These are phyloP conservation scores for Colletotrichum orbiculare DNA, from an alignment of 2,329 filamentous ascomycete species.

Conservation along the genomic window DNA sequence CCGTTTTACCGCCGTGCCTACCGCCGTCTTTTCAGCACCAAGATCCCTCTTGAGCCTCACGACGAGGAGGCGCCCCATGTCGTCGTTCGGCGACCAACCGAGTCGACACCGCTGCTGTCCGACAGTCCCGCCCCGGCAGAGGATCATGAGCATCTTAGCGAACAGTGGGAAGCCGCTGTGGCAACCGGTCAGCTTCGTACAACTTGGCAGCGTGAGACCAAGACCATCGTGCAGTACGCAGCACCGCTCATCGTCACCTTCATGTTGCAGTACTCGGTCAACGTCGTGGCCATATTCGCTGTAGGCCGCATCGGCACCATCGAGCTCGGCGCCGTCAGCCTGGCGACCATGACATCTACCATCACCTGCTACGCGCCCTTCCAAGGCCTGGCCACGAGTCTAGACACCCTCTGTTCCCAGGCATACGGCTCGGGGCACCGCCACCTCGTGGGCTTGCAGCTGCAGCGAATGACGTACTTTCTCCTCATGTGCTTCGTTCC, in stretches of 20 bases:
- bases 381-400: constrained; percentile 86
- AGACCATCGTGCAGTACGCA: constrained; percentile 80
- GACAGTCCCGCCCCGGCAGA: constrained; percentile 32
- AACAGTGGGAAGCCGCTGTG: constrained; percentile 89
- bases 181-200: constrained; percentile 84
- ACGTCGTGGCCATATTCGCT: constrained; percentile 83
- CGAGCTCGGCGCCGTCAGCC: constrained; percentile 57
- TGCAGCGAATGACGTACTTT: constrained; percentile 85
- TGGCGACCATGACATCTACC: constrained; percentile 79
- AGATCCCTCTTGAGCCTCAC: constrained; percentile 51
- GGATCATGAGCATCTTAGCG: constrained; percentile 68
- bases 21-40: constrained; percentile 65
- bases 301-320: constrained; percentile 80
- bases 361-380: constrained; percentile 83
- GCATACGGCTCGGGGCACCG: constrained; percentile 93
- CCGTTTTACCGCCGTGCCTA: constrained; percentile 56
- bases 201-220: constrained; percentile 90
- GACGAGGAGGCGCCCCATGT: constrained; percentile 52
- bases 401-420: constrained; percentile 94
- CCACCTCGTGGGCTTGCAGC: constrained; percentile 82
- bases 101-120: constrained; percentile 54
- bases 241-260: constrained; percentile 79
- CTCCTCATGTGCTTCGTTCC: constrained; percentile 78
- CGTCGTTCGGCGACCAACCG: constrained; percentile 49
- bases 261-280: constrained; percentile 84